These are phyloP conservation scores for Gracilaria vermiculophylla DNA, from an alignment of 23 red algal genomes.

Conservation along the genomic window DNA sequence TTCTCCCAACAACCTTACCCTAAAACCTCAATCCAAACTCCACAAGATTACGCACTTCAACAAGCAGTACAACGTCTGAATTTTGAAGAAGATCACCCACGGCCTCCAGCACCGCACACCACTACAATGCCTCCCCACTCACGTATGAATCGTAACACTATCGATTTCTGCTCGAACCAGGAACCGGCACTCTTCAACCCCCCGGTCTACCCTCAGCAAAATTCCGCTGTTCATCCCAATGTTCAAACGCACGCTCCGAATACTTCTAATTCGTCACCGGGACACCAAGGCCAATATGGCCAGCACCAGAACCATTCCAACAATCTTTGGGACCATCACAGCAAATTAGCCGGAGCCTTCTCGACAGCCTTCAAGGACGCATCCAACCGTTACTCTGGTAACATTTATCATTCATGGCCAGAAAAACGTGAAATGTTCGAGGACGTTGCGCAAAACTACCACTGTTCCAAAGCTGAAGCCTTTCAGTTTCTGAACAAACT, in stretches of 20 bases:
- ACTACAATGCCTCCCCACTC: neutral
- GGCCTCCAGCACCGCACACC: neutral
- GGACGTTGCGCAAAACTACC: neutral
- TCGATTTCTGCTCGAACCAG: too few relatives aligned
- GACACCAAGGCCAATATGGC: too few relatives aligned
- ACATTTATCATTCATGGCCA: conserved; percentile 8
- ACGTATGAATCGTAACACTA: neutral
- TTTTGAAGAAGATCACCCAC: too few relatives aligned
- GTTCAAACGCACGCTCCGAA: too few relatives aligned
- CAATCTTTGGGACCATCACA: neutral
- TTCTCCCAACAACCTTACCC: too few relatives aligned
- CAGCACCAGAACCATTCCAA: too few relatives aligned
- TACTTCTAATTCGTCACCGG: too few relatives aligned
- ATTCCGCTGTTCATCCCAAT: too few relatives aligned
- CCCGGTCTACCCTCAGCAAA: neutral
- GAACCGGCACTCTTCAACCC: too few relatives aligned
- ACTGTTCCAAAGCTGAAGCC: neutral
- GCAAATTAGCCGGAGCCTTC: neutral
- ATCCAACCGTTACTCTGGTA: neutral
- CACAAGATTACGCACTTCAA: too few relatives aligned
- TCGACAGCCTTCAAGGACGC: conserved; percentile 21
- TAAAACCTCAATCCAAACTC: too few relatives aligned
- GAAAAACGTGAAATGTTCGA: neutral
- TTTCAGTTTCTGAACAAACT: neutral
- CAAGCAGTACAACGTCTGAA: too few relatives aligned